A percentile compares a stretch with the other conserved stretches of the same genome.
phyloP scores from a whole-genome alignment of 2,329 filamentous ascomycete species.

The Metarhizium humberi region DNA sequence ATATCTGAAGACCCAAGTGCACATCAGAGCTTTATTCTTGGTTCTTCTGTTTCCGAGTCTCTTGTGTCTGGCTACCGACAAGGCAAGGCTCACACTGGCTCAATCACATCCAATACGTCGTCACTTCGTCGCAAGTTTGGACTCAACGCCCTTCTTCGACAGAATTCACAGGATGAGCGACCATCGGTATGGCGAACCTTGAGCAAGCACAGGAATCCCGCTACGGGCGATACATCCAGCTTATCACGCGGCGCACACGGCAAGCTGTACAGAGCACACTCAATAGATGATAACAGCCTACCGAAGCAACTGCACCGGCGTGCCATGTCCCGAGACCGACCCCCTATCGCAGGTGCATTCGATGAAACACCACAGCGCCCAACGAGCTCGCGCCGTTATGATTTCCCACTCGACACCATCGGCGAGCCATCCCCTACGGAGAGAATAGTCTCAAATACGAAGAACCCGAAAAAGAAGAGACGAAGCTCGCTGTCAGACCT shows the following conservation, averaged over 20 bases:
- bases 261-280: constrained; percentile 61
- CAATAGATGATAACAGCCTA: constrained; percentile 59
- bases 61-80: constrained; percentile 46
- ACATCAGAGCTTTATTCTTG: constrained; percentile 29
- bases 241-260: constrained; percentile 60
- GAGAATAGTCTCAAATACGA: constrained; percentile 20
- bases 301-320: constrained; percentile 29
- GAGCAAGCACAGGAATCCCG: constrained; percentile 65
- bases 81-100: constrained; percentile 57
- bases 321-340: constrained; percentile 49
- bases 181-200: constrained; percentile 78
- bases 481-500: constrained; percentile 89
- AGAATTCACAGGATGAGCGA: constrained; percentile 71
- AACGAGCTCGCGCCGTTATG: constrained; percentile 45
- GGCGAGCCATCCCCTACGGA: constrained; percentile 44
- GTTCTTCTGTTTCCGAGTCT: constrained; percentile 44
- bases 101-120: constrained; percentile 75
- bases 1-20: constrained; percentile 63
- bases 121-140: constrained; percentile 80
- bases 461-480: constrained; percentile 60
- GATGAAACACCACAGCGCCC: constrained; percentile 47
- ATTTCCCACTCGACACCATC: constrained; percentile 49
- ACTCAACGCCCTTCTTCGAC: constrained; percentile 63
- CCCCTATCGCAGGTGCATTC: constrained; percentile 52
- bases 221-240: constrained; percentile 51